Evolutionary conservation across 805 yeast genomes (phyloP).

Genomic region (Starmerella sirachaensis): DNA sequence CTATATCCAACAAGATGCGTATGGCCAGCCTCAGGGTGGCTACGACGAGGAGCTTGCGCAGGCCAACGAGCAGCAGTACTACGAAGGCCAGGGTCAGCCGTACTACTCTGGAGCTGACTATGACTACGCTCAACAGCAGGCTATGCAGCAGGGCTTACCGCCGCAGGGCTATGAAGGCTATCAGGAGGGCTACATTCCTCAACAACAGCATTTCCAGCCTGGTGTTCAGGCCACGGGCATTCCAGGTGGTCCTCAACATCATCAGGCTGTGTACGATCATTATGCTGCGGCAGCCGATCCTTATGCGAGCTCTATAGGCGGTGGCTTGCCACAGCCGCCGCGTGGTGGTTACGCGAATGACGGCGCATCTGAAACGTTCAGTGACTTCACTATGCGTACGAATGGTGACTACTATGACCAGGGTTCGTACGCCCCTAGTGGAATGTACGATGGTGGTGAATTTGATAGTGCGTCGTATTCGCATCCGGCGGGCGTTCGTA

Average conservation of each 20-base stretch:
- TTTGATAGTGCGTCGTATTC: conserved; percentile 25
- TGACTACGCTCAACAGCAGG: conserved; percentile 33
- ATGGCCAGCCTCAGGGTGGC: conserved; percentile 20
- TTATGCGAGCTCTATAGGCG: conserved; percentile 14
- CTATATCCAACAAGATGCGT: no score
- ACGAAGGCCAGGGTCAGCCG: conserved; percentile 22
- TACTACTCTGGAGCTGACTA: conserved; percentile 25
- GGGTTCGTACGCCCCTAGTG: conserved; percentile 23
- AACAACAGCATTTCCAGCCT: not conserved
- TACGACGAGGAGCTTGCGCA: conserved; percentile 21
- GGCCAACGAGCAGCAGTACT: conserved; percentile 33
- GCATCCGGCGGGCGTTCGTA: conserved; percentile 33
- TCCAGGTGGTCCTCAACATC: no score
- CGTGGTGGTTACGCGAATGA: conserved; percentile 25
- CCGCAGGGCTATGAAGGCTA: not conserved
- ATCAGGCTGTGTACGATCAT: conserved; percentile 10
- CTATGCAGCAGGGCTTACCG: not conserved
- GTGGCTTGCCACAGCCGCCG: conserved; percentile 20
- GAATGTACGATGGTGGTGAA: conserved; percentile 25
- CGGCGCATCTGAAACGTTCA: conserved; percentile 32
- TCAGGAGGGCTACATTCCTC: not conserved
- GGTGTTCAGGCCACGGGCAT: not conserved
- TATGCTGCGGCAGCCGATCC: conserved; percentile 23
- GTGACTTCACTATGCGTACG: conserved; percentile 35
- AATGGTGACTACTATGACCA: conserved; percentile 33